Evolutionary conservation across 768 basidiomycete genomes (phyloP).

Genomic region (Hemileccinum impolitum): DNA sequence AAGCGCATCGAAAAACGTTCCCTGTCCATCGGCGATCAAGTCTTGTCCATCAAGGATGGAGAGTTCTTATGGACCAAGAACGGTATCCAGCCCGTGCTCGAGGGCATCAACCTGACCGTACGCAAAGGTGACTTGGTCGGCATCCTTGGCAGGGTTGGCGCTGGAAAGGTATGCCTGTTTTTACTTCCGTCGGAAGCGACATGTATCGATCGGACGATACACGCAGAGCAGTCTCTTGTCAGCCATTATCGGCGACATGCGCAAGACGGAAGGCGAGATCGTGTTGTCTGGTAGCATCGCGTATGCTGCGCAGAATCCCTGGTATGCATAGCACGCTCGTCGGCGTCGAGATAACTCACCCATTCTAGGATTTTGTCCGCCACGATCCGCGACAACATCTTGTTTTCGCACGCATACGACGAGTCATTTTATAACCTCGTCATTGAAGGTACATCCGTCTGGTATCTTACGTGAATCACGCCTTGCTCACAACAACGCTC

Average conservation of each 20-base stretch:
- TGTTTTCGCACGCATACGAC: slow-evolving; percentile 89
- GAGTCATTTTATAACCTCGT: slow-evolving; percentile 80
- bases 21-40: slow-evolving; percentile 60
- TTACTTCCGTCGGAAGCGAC: background rate
- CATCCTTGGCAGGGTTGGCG: slow-evolving; percentile 84
- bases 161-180: slow-evolving; percentile 65
- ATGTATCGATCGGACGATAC: background rate
- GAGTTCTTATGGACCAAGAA: slow-evolving; percentile 80
- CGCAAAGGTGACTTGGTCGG: slow-evolving; percentile 84
- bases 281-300: slow-evolving; percentile 66
- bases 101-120: slow-evolving; percentile 71
- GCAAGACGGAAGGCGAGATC: slow-evolving; percentile 68
- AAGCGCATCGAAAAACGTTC: slow-evolving; percentile 41
- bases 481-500: background rate
- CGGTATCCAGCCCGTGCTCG: slow-evolving; percentile 56
- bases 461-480: background rate
- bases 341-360: background rate
- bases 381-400: slow-evolving; percentile 84
- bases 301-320: slow-evolving; percentile 86
- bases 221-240: slow-evolving; percentile 67
- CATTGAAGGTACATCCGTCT: slow-evolving; percentile 54
- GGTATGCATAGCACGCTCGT: slow-evolving; percentile 41
- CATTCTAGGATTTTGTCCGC: slow-evolving; percentile 72
- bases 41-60: slow-evolving; percentile 67
- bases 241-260: slow-evolving; percentile 88